phyloP scores from a whole-genome alignment of 2,329 filamentous ascomycete genomes.

The Aureobasidium vineae region DNA sequence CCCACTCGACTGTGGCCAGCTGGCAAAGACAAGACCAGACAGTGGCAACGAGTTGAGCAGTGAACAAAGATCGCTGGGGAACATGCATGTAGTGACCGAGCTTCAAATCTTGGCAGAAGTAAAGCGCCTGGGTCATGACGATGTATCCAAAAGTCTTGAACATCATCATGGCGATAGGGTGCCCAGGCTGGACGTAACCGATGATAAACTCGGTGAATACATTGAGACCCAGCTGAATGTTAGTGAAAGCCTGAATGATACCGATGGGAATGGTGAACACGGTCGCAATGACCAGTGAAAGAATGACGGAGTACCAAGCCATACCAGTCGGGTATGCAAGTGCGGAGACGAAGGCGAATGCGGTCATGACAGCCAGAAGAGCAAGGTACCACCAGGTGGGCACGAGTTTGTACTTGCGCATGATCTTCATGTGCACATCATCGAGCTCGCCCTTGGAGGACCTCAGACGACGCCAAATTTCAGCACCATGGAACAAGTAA shows the following conservation, averaged over 20 bases:
- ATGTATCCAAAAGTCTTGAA: conserved; percentile 84
- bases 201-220: conserved; percentile 59
- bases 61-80: conserved; percentile 72
- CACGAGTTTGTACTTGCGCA: conserved; percentile 78
- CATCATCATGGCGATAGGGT: conserved; percentile 88
- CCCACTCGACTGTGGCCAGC: conserved; percentile 85
- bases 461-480: conserved; percentile 77
- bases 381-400: conserved; percentile 71
- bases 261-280: conserved; percentile 86
- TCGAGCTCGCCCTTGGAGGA: conserved; percentile 51
- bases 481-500: conserved; percentile 77
- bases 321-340: conserved; percentile 69
- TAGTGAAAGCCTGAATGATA: conserved; percentile 90
- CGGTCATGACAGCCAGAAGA: conserved; percentile 30
- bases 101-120: conserved; percentile 84
- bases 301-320: conserved; percentile 79
- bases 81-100: conserved; percentile 88
- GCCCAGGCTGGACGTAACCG: conserved; percentile 76
- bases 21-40: conserved; percentile 76
- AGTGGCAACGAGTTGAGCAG: conserved; percentile 74
- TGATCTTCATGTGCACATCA: conserved; percentile 80
- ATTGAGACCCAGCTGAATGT: conserved; percentile 42
- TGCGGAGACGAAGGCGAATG: conserved; percentile 28
- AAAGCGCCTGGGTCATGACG: conserved; percentile 65
- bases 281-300: conserved; percentile 73